A percentile compares a stretch with the other conserved stretches of the same genome.
These are phyloP conservation scores for Harringtonia lauricola DNA, from an alignment of 2,329 filamentous ascomycete species.

Conservation along the genomic window DNA sequence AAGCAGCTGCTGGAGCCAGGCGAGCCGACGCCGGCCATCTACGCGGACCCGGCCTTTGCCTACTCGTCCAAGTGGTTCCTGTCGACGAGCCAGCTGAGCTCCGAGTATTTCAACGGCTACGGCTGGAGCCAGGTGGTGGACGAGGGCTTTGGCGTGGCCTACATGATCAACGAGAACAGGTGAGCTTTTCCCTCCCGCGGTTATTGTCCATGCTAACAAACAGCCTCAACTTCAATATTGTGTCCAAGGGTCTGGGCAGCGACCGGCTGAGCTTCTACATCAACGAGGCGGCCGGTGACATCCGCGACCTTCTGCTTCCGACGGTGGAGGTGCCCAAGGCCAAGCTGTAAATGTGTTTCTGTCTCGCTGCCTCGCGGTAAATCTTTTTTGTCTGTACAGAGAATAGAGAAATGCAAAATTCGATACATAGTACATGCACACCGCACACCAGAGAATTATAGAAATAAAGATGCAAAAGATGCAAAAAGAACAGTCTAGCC, in stretches of 20 bases:
- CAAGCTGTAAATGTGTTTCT: too few species aligned
- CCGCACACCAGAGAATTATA: too few species aligned
- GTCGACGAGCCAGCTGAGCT: conserved; percentile 79
- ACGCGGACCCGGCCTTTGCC: conserved; percentile 71
- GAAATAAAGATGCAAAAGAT: too few species aligned
- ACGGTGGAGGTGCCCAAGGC: conserved; percentile 73
- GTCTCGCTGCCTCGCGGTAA: too few species aligned
- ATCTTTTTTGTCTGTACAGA: too few species aligned
- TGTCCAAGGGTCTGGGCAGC: conserved; percentile 83
- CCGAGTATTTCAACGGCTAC: conserved; percentile 98
- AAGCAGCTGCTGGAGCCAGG: conserved; percentile 79
- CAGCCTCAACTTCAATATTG: conserved; percentile 95
- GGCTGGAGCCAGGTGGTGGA: conserved; percentile 98
- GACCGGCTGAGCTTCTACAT: conserved; percentile 93
- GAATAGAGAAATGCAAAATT: neutral
- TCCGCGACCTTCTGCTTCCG: conserved; percentile 75
- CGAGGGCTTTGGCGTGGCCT: conserved; percentile 91
- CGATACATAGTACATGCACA: too few species aligned
- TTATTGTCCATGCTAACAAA: conserved; percentile 10
- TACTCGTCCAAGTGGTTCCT: conserved; percentile 89
- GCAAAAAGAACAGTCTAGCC: too few species aligned
- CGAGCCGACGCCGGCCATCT: conserved; percentile 73
- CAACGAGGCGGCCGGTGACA: conserved; percentile 83
- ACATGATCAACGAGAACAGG: conserved; percentile 99
- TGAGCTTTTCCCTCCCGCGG: conserved; percentile 24